Percentiles rank a stretch among this genome's conserved stretches.
Evolutionary conservation across 495 filamentous ascomycete genomes (phyloP).

Genomic region (Tuber borchii): DNA sequence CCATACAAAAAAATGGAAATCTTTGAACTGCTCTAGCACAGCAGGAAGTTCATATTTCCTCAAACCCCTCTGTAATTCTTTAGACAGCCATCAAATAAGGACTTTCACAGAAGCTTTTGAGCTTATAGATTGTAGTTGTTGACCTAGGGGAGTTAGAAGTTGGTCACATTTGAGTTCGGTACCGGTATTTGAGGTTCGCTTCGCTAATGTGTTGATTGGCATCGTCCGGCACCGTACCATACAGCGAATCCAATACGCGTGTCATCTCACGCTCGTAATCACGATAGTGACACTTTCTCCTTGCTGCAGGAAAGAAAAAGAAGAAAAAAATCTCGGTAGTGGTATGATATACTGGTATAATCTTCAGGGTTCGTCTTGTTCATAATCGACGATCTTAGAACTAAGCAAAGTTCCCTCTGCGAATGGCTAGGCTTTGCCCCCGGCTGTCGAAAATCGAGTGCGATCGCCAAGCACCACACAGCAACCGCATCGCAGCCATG

Average conservation of each 20-base stretch:
- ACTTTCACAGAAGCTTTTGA: no score
- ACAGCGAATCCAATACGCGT: neutral
- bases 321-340: neutral
- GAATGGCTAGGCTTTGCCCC: neutral
- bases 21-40: no score
- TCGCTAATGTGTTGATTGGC: no score
- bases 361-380: neutral
- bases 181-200: no score
- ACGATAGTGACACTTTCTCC: neutral
- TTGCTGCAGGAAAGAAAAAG: neutral
- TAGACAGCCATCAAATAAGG: no score
- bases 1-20: no score
- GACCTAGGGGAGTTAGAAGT: no score
- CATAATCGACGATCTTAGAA: neutral
- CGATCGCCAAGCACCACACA: conserved; percentile 3
- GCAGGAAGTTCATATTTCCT: no score
- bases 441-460: neutral
- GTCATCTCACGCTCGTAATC: neutral
- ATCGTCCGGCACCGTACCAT: neutral
- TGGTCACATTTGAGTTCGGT: no score
- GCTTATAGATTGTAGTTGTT: no score
- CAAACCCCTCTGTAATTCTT: no score
- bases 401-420: neutral
- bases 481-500: neutral
- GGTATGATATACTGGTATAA: conserved; percentile 1